Evolutionary conservation across 2,329 filamentous ascomycete species (phyloP).

Genomic region (Colletotrichum destructivum): DNA sequence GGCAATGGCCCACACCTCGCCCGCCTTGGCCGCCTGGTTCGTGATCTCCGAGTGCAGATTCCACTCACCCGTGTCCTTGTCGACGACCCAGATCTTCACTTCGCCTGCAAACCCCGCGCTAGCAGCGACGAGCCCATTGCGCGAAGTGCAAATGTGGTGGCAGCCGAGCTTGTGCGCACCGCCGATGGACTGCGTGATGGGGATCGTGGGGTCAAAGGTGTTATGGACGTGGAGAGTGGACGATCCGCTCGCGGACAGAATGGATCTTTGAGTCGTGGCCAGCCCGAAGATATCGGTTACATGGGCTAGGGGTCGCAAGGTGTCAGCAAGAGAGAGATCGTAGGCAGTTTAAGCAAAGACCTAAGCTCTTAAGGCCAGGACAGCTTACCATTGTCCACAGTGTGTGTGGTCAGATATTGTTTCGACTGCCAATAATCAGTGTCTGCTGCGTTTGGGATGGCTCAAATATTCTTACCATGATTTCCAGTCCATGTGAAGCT

Average conservation of each 20-base stretch:
- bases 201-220: slow-evolving; percentile 79
- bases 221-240: slow-evolving; percentile 87
- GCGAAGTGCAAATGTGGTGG: slow-evolving; percentile 85
- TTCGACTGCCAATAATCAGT: slow-evolving; percentile 79
- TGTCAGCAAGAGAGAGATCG: slow-evolving; percentile 10
- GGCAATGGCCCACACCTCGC: slow-evolving; percentile 89
- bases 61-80: slow-evolving; percentile 71
- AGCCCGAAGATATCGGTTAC: slow-evolving; percentile 87
- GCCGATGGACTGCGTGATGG: slow-evolving; percentile 83
- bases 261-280: slow-evolving; percentile 79
- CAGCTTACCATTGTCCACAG: slow-evolving; percentile 83
- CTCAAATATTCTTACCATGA: slow-evolving; percentile 53
- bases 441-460: too few species aligned
- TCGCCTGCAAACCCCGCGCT: slow-evolving; percentile 93
- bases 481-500: slow-evolving; percentile 54
- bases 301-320: slow-evolving; percentile 72
- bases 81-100: slow-evolving; percentile 83
- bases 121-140: slow-evolving; percentile 79
- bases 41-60: slow-evolving; percentile 62
- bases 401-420: slow-evolving; percentile 96
- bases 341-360: not conserved
- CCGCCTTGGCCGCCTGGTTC: slow-evolving; percentile 67
- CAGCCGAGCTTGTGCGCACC: slow-evolving; percentile 90
- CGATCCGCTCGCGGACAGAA: slow-evolving; percentile 89
- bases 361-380: slow-evolving; percentile 12